Evolutionary conservation across 768 basidiomycete genomes (phyloP).

Genomic region (Amanita thiersii): DNA sequence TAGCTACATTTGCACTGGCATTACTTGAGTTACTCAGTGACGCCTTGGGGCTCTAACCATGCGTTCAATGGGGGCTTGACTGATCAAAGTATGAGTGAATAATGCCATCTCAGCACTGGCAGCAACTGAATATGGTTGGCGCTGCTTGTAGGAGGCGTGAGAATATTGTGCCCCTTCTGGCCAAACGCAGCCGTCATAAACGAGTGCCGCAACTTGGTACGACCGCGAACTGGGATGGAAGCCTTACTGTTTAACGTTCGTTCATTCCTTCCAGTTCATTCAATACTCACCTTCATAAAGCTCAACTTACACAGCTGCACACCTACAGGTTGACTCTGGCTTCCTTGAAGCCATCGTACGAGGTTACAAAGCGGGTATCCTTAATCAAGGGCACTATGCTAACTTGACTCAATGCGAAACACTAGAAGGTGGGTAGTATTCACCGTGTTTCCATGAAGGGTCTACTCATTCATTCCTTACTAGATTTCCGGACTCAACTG

Average conservation of each 20-base stretch:
- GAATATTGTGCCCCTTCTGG: conserved; percentile 3
- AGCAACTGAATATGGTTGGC: no score
- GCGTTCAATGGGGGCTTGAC: no score
- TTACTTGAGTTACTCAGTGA: no score
- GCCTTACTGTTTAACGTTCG: conserved; percentile 83
- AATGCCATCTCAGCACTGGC: no score
- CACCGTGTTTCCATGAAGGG: not conserved
- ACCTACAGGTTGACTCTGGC: conserved; percentile 54
- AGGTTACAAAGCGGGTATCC: conserved; percentile 90
- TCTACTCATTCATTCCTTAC: not conserved
- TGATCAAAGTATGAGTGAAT: no score
- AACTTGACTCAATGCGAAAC: conserved; percentile 97
- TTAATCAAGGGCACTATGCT: conserved; percentile 83
- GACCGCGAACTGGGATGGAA: conserved; percentile 52
- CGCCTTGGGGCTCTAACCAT: no score
- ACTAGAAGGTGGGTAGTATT: conserved; percentile 65
- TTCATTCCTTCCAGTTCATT: conserved; percentile 4
- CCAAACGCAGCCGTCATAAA: not conserved
- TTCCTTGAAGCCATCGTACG: conserved; percentile 79
- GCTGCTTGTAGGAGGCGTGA: not conserved
- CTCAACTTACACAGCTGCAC: conserved; percentile 18
- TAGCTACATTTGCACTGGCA: no score
- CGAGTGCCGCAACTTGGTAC: not conserved
- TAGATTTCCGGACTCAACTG: conserved; percentile 93
- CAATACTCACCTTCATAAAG: conserved; percentile 7